phyloP scores from a whole-genome alignment of 345 rosid genomes.

The Combretum micranthum region DNA sequence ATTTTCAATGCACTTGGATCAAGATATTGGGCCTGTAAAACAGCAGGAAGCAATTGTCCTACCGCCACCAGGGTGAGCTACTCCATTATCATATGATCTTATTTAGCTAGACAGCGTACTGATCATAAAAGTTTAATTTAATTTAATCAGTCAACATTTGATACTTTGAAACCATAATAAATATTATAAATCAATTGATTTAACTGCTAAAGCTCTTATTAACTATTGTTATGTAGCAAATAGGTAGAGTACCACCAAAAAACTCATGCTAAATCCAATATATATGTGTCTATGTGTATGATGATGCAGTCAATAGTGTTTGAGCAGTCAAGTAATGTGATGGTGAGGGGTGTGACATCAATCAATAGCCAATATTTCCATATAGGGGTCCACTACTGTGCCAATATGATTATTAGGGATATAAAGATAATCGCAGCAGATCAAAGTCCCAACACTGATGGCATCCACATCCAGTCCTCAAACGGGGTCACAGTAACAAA shows the following conservation, averaged over 20 bases:
- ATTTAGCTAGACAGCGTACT: too few relatives aligned
- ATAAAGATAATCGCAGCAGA: constrained; percentile 31
- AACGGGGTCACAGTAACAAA: constrained; percentile 18
- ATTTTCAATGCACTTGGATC: constrained; percentile 24
- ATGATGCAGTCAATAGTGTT: constrained; percentile 13
- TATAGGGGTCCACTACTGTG: constrained; percentile 8
- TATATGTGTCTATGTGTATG: background rate
- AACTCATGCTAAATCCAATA: background rate
- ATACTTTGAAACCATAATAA: too few relatives aligned
- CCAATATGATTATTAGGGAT: background rate
- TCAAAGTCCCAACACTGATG: constrained; percentile 61
- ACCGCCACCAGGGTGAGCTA: constrained; percentile 17
- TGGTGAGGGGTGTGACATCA: constrained; percentile 9
- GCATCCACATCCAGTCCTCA: constrained; percentile 38
- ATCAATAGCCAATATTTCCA: constrained; percentile 25
- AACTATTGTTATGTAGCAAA: too few relatives aligned
- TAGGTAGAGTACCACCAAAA: too few relatives aligned
- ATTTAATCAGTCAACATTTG: too few relatives aligned
- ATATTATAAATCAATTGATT: background rate
- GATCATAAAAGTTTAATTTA: too few relatives aligned
- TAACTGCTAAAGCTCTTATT: background rate
- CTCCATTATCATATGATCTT: background rate
- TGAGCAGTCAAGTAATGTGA: constrained; percentile 10
- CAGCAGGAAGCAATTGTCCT: constrained; percentile 17
- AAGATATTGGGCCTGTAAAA: constrained; percentile 22